phyloP scores from a whole-genome alignment of 495 filamentous ascomycete species.

The Jackrogersella multiformis region DNA sequence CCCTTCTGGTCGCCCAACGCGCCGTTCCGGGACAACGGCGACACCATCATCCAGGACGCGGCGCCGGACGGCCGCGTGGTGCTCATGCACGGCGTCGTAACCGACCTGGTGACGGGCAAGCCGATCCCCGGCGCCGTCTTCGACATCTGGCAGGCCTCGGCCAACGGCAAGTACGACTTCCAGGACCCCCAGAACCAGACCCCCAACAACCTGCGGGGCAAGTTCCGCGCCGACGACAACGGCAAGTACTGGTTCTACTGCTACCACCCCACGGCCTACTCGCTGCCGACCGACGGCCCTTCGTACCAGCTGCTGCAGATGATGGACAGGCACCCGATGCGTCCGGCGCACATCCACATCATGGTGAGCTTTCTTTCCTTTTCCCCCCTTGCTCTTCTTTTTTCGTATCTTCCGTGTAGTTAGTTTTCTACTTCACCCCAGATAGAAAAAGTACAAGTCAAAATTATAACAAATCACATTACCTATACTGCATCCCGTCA shows the following conservation, averaged over 20 bases:
- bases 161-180: conserved; percentile 91
- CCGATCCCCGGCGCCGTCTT: conserved; percentile 76
- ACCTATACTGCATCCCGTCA: not conserved
- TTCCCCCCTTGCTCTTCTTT: not conserved
- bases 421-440: too few species aligned
- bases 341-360: conserved; percentile 87
- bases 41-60: conserved; percentile 73
- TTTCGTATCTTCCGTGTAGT: too few species aligned
- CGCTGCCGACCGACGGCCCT: conserved; percentile 77
- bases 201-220: conserved; percentile 85
- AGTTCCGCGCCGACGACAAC: conserved; percentile 79
- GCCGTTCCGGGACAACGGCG: conserved; percentile 76
- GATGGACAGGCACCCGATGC: conserved; percentile 83
- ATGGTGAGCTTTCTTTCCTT: conserved; percentile 62
- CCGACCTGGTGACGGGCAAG: conserved; percentile 75
- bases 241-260: conserved; percentile 84
- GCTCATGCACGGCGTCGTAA: conserved; percentile 78
- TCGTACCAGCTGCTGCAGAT: conserved; percentile 72
- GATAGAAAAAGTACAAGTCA: too few species aligned
- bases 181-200: conserved; percentile 80
- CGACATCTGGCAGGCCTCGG: conserved; percentile 86
- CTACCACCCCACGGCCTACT: conserved; percentile 83
- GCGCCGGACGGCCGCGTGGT: conserved; percentile 69
- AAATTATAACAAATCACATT: too few species aligned
- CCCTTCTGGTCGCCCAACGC: conserved; percentile 90